phyloP scores from a whole-genome alignment of 2,329 filamentous ascomycete species.

The Stenocarpella maydis region DNA sequence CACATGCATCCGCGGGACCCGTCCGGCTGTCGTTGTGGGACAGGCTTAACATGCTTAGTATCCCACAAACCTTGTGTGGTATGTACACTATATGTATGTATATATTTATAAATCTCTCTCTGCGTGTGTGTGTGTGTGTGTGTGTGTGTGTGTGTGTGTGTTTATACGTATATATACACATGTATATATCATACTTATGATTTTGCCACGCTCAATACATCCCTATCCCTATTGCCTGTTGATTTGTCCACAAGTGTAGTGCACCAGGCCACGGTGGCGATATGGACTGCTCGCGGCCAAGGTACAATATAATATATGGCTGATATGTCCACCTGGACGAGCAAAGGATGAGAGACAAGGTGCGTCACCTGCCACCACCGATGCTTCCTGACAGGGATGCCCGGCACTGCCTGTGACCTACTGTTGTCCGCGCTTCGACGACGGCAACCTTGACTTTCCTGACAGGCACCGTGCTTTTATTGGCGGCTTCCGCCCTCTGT shows the following conservation, averaged over 20 bases:
- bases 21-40: constrained; percentile 10
- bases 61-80: too few relatives aligned
- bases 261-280: not conserved
- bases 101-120: too few relatives aligned
- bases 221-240: not conserved
- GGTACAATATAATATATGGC: too few relatives aligned
- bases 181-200: too few relatives aligned
- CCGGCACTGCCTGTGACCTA: too few relatives aligned
- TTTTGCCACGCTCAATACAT: too few relatives aligned
- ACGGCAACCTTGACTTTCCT: constrained; percentile 2
- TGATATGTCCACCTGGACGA: not conserved
- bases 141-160: too few relatives aligned
- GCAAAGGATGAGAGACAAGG: not conserved
- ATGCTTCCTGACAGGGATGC: not conserved
- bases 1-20: constrained; percentile 9
- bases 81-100: too few relatives aligned
- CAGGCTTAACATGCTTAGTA: too few relatives aligned
- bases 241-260: not conserved
- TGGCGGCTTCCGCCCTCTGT: not conserved
- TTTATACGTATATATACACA: too few relatives aligned
- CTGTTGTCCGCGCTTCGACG: not conserved
- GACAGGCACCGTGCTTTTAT: constrained; percentile 19
- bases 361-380: not conserved
- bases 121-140: too few relatives aligned
- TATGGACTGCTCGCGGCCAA: not conserved